Evolutionary conservation across 2,329 filamentous ascomycete genomes (phyloP), one percentile per base, ranked within the genome.

Genomic region (Alternaria infectoria): DNA sequence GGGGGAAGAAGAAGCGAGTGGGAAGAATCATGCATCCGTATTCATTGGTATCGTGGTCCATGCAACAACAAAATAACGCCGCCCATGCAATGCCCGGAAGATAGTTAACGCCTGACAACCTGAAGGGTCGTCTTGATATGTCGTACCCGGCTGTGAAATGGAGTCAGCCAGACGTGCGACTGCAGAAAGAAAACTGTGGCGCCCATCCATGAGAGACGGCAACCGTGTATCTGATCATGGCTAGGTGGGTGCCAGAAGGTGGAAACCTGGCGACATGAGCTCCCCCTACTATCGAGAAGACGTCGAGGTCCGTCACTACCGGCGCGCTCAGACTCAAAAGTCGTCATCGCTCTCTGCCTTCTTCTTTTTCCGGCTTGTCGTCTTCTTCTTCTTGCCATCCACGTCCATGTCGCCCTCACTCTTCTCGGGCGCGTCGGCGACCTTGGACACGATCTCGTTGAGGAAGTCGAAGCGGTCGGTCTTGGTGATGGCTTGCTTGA

Each of bases 391-490:
- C 62, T 82, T 81, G 68, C 72, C 72, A 74, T 75, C 83, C 78
- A 67, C 82, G 11, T 78, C 77, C 71, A 76, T 76, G 36, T 80
- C 83, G n/a, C 80, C 80, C 58, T 85, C 83, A 57, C 79, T 82
- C 57, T 86, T 83, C 69, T 83, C 67, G 0, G 87, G 85, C 62
- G 87, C 86, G 69, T 92, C 90, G 3, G 88, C 91, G 0, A 97
- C 90, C 77, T 95, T 95, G 72, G 89, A 87, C 56, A 97, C 94
- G 72, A 97, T 97, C 55, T 98, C 94, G 63, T 89, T 86, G 65
- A 99, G 82, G 73, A 98, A 99, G 81, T 99, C 96, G 83, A 97
- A 95, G 77, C 97, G 93, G 68, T 96, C 93, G 76, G 97, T 93
- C 25, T 89, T 90, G 78, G 91, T 88, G 44, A 99, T 90, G 11